Base-by-base conservation (phyloP, 768 basidiomycete species). In the Rhodotorula kratochvilovae region DNA sequence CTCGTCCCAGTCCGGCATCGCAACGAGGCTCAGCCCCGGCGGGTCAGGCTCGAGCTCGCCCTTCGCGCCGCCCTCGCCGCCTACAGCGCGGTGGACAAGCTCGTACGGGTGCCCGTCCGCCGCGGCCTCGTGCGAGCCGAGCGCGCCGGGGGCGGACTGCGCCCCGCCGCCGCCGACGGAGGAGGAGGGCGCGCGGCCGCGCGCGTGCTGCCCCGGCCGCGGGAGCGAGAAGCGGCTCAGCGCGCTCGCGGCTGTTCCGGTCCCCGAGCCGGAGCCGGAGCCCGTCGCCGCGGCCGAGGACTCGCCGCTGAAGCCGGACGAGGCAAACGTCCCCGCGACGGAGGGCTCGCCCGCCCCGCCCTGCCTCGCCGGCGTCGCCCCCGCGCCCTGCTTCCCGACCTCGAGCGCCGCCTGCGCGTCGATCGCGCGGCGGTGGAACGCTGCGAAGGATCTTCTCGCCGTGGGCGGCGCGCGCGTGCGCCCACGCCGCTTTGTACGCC, bases 401-500 rank as follows among this genome's bases (percentile, higher is more conserved):
- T 43, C 43, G 43, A 16, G 11, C 29, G 43, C 27, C 11, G 58
- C 11, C 23, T 50, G 48, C 16, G 33, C 46, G 5, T 66, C 61
- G 39, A 62, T n/a, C 23, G 29, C 42, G 12, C n/a, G 31, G 13
- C 36, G 13, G n/a, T 62, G 39, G 46, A 68, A 68, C 5, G 21
- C 13, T 13, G 33, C 29, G 60, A 65, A 68, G 6, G 36, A 1
- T 7, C 29, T 8, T 36, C 21, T 5, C 16, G 31, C 39, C 36
- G 0, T 29, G 10, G 4, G 29, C 17, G 2, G 59, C 43, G 29
- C 65, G 65, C 2, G 21, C 25, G 57, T 23, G 59, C 25, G 51
- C 60, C 72, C 72, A 73, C 10, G 67, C 72, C 0, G 72, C 72
- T 36, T 69, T 73, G 67, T 73, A 73, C 33, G 36, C 72, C 25